Conservation (phyloP, 2,329 filamentous ascomycete genomes). For the Erysiphe pulchra region DNA sequence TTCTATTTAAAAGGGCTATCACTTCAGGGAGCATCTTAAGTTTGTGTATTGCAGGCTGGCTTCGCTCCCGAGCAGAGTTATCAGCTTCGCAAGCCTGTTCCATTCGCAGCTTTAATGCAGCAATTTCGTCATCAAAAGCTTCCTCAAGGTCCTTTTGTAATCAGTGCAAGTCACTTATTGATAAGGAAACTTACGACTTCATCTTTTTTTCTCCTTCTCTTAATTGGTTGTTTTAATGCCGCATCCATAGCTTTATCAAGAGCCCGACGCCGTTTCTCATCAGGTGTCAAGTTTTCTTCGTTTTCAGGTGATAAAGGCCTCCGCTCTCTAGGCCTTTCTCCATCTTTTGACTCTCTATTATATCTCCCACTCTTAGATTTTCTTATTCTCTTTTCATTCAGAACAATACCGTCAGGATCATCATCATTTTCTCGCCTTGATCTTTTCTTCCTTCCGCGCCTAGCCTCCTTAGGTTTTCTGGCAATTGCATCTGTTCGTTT, state of each 20-base stretch:
- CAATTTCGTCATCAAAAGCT: constrained; percentile 73
- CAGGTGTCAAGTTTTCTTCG: constrained; percentile 57
- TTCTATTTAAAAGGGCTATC: constrained; percentile 65
- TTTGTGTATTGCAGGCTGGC: constrained; percentile 72
- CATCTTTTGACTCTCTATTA: constrained; percentile 15
- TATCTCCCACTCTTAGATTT: constrained; percentile 17
- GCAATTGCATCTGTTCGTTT: constrained; percentile 37
- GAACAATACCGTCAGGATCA: constrained; percentile 22
- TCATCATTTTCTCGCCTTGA: constrained; percentile 22
- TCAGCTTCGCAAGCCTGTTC: constrained; percentile 71
- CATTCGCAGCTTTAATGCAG: constrained; percentile 70
- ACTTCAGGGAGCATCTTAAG: constrained; percentile 84
- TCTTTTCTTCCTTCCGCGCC: constrained; percentile 46
- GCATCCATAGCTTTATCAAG: constrained; percentile 74
- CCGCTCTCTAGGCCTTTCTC: constrained; percentile 15
- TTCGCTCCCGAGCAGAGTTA: constrained; percentile 52
- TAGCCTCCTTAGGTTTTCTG: constrained; percentile 42
- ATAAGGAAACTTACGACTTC: constrained; percentile 40
- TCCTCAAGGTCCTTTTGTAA: constrained; percentile 53
- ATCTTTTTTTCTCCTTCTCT: constrained; percentile 45
- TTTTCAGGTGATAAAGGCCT: constrained; percentile 35
- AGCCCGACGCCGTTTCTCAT: constrained; percentile 60
- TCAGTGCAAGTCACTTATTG: constrained; percentile 4
- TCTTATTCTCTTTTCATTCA: constrained; percentile 25
- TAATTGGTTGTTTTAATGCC: constrained; percentile 57